These are phyloP conservation scores for Cladophialophora carrionii DNA, from an alignment of 2,329 filamentous ascomycete genomes.

Conservation along the genomic window DNA sequence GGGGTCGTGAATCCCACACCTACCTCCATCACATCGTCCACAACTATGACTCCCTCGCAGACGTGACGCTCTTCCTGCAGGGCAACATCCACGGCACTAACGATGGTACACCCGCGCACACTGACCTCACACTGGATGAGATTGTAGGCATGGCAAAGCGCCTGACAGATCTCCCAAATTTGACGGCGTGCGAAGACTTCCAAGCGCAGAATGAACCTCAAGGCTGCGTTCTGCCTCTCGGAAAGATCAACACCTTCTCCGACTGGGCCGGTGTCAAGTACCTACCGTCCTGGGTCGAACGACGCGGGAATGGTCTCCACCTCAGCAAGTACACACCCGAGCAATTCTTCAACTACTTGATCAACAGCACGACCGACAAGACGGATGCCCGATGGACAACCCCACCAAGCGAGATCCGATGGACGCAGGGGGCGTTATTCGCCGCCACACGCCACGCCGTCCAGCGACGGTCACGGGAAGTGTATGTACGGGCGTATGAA, in stretches of 20 bases:
- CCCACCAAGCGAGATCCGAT: constrained; percentile 25
- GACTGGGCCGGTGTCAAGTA: constrained; percentile 26
- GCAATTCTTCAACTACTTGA: constrained; percentile 30
- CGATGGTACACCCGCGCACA: constrained; percentile 28
- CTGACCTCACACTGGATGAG: constrained; percentile 23
- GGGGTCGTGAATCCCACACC: constrained; percentile 39
- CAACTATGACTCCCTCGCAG: constrained; percentile 37
- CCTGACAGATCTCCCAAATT: constrained; percentile 10
- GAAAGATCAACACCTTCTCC: constrained; percentile 17
- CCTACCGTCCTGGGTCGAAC: constrained; percentile 30
- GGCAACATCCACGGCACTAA: constrained; percentile 35
- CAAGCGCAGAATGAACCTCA: constrained; percentile 13
- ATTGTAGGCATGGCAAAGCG: constrained; percentile 24
- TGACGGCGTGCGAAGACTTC: not conserved
- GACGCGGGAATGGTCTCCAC: constrained; percentile 22
- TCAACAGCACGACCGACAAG: constrained; percentile 14
- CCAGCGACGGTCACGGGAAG: constrained; percentile 25
- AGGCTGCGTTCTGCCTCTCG: constrained; percentile 30
- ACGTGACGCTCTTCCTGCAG: constrained; percentile 39
- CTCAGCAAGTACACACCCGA: constrained; percentile 24
- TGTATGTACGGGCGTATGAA: constrained; percentile 25
- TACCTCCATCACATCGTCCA: constrained; percentile 38
- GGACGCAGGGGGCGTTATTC: constrained; percentile 33
- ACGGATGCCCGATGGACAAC: constrained; percentile 4
- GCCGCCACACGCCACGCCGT: constrained; percentile 31